Percentiles rank a stretch among this genome's conserved stretches.
Evolutionary conservation across 352 stramenopile species (phyloP).

Genomic region (Phytopythium ostracodes): DNA sequence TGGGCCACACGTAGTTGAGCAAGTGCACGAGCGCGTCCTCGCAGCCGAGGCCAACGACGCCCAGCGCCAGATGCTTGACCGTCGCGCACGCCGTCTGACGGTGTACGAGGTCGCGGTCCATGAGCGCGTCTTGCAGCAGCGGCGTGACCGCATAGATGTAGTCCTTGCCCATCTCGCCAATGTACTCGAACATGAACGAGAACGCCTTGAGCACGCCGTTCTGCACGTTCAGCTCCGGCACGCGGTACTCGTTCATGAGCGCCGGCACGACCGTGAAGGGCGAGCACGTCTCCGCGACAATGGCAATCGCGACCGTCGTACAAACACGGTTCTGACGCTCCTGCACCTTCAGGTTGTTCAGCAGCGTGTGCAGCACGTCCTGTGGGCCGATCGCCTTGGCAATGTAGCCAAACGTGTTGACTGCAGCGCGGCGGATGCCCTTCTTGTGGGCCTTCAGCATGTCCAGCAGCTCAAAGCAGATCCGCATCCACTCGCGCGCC

Average conservation of each 20-base stretch:
- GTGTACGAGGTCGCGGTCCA: conserved; percentile 99
- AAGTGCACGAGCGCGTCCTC: conserved; percentile 98
- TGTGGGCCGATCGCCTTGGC: conserved; percentile 98
- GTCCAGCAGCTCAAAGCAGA: conserved; percentile 99
- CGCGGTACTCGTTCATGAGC: conserved; percentile 99
- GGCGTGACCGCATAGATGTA: conserved; percentile 99
- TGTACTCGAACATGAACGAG: conserved; percentile 99
- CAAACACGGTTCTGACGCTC: conserved; percentile 99
- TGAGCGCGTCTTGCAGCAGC: conserved; percentile 98
- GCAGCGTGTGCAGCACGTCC: conserved; percentile 97
- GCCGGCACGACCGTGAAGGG: conserved; percentile 99
- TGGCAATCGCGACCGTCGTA: conserved; percentile 99
- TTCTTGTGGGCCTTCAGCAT: conserved; percentile 99
- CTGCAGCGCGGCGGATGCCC: conserved; percentile 95
- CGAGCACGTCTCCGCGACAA: conserved; percentile 99
- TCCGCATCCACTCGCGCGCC: conserved; percentile 99
- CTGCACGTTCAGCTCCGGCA: conserved; percentile 99
- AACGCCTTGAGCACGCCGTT: conserved; percentile 99
- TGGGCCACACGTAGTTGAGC: conserved; percentile 99
- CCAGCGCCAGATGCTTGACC: conserved; percentile 97
- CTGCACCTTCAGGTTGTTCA: conserved; percentile 99
- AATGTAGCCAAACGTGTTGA: conserved; percentile 99
- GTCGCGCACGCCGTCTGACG: conserved; percentile 96
- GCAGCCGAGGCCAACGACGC: conserved; percentile 94
- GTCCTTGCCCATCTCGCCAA: conserved; percentile 99